phyloP scores from a whole-genome alignment of 345 rosid species.

The Lepidium sativum region DNA sequence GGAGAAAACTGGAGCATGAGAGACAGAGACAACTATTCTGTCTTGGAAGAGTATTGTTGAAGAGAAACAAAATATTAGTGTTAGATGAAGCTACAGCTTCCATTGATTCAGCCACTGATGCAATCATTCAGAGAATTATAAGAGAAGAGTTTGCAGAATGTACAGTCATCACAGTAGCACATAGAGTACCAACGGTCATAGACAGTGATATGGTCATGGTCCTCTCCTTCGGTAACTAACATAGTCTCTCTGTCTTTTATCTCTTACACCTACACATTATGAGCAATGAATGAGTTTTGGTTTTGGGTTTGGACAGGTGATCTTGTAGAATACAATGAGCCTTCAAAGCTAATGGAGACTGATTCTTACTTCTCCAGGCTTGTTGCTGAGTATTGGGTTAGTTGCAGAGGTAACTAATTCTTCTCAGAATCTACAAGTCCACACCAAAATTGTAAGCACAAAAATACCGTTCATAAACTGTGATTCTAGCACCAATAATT shows the following conservation, averaged over 20 bases:
- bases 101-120: constrained; percentile 65
- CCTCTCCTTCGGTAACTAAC: constrained; percentile 52
- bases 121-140: constrained; percentile 55
- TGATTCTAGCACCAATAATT: background rate
- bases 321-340: constrained; percentile 59
- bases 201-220: constrained; percentile 86
- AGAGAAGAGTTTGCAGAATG: constrained; percentile 55
- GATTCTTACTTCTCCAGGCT: constrained; percentile 65
- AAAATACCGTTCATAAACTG: background rate
- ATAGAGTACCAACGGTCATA: constrained; percentile 63
- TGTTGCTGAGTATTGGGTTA: constrained; percentile 72
- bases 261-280: background rate
- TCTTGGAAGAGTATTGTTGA: constrained; percentile 60
- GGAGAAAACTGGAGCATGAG: constrained; percentile 87
- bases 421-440: constrained; percentile 9
- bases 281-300: background rate
- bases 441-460: background rate
- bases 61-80: constrained; percentile 55
- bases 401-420: constrained; percentile 40
- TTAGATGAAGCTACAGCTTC: constrained; percentile 72
- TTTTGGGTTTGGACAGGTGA: constrained; percentile 30
- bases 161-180: constrained; percentile 69
- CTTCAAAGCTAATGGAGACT: constrained; percentile 54
- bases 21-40: constrained; percentile 72
- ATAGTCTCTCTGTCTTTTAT: background rate